Evolutionary conservation across 2,329 filamentous ascomycete species (phyloP).

Genomic region (Clonostachys rhizophaga): DNA sequence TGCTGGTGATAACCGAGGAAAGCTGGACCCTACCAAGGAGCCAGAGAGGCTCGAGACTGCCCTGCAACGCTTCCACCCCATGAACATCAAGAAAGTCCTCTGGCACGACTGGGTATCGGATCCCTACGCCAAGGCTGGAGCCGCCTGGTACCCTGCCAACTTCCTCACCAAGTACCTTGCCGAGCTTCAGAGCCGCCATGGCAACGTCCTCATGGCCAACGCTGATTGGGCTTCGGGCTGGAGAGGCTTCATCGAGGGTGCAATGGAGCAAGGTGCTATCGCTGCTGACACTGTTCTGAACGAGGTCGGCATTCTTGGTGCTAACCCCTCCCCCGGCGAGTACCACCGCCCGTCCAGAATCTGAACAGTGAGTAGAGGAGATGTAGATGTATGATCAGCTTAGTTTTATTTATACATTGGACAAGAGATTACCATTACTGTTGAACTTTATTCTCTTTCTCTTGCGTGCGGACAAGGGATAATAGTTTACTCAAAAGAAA

Average conservation of each 20-base stretch:
- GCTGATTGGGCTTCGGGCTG: constrained; percentile 19
- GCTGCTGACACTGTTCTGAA: constrained; percentile 4
- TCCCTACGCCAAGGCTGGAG: constrained; percentile 11
- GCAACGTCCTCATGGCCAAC: constrained; percentile 15
- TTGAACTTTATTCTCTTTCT: too few relatives aligned
- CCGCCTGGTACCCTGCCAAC: constrained; percentile 8
- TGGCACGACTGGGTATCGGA: constrained; percentile 18
- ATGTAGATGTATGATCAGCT: too few relatives aligned
- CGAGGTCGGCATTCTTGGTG: neutral
- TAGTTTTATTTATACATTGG: too few relatives aligned
- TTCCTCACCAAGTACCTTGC: constrained; percentile 14
- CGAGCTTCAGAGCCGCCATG: constrained; percentile 14
- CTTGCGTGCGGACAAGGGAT: too few relatives aligned
- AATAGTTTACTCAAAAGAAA: too few relatives aligned
- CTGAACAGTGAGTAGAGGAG: too few relatives aligned
- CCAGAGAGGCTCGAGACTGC: constrained; percentile 4
- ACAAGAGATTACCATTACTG: too few relatives aligned
- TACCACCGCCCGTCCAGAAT: too few relatives aligned
- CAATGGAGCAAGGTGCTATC: constrained; percentile 13
- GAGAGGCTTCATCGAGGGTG: constrained; percentile 18
- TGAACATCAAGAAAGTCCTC: constrained; percentile 7
- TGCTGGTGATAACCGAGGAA: constrained; percentile 4
- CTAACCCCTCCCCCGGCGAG: neutral
- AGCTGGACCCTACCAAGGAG: constrained; percentile 1
- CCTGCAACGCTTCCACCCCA: constrained; percentile 5